Evolutionary conservation across 805 yeast genomes (phyloP).

Genomic region (Sugiyamaella smithiae): DNA sequence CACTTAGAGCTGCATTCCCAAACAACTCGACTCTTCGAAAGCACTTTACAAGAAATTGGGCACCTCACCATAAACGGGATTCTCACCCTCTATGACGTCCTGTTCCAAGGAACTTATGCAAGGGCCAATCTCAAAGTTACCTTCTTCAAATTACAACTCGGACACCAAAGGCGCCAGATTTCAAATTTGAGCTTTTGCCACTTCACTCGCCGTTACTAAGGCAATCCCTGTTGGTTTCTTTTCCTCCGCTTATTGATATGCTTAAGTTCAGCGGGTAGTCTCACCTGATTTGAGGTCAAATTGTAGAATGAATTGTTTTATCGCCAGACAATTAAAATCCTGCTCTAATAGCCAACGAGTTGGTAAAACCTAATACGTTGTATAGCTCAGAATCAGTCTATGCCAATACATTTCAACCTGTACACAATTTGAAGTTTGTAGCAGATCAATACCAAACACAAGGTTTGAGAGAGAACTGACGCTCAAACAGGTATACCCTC

Average conservation of each 20-base stretch:
- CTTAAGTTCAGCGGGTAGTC: conserved; percentile 46
- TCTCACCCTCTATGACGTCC: conserved; percentile 45
- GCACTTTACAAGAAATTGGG: conserved; percentile 34
- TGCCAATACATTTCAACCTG: conserved; percentile 30
- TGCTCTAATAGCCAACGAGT: not conserved
- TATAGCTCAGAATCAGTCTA: conserved; percentile 9
- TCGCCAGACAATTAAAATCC: conserved; percentile 13
- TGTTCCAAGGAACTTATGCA: conserved; percentile 41
- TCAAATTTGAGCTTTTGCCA: conserved; percentile 43
- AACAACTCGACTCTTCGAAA: conserved; percentile 39
- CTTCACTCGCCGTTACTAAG: conserved; percentile 45
- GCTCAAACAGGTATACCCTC: conserved; percentile 43
- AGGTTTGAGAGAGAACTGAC: conserved; percentile 39
- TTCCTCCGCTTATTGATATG: conserved; percentile 47
- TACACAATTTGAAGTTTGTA: conserved; percentile 29
- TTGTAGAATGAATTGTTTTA: conserved; percentile 22
- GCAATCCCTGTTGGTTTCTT: conserved; percentile 47
- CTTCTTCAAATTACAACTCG: conserved; percentile 43
- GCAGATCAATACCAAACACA: conserved; percentile 36
- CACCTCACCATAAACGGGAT: conserved; percentile 39
- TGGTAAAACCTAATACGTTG: conserved; percentile 14
- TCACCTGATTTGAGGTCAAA: conserved; percentile 42
- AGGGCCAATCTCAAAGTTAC: conserved; percentile 34
- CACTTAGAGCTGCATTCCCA: conserved; percentile 44
- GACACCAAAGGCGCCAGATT: conserved; percentile 40